phyloP scores from a whole-genome alignment of 1,139 yeast species.

The Suhomyces anneliseae region DNA sequence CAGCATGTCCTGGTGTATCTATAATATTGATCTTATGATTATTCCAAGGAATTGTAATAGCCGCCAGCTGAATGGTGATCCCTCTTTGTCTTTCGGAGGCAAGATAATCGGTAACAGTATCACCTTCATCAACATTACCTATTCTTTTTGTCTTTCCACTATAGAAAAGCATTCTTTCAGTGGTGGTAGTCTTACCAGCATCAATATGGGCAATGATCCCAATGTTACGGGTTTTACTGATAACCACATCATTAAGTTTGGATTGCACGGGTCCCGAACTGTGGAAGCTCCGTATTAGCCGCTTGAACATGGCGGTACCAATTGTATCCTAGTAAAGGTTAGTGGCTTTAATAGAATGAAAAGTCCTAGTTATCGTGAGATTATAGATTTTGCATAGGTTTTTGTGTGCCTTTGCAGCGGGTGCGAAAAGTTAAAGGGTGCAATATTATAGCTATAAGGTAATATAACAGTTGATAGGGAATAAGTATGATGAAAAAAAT shows the following conservation, averaged over 20 bases:
- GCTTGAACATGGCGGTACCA: neutral
- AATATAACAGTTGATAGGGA: no score
- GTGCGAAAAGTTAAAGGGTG: no score
- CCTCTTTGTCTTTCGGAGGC: slow-evolving; percentile 93
- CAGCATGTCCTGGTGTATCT: slow-evolving; percentile 99
- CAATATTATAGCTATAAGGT: no score
- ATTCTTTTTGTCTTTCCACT: slow-evolving; percentile 78
- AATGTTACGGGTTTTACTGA: slow-evolving; percentile 56
- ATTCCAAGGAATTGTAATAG: slow-evolving; percentile 89
- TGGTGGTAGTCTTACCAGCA: slow-evolving; percentile 89
- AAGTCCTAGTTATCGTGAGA: no score
- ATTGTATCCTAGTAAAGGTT: neutral
- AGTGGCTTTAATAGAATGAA: neutral
- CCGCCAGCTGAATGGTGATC: slow-evolving; percentile 95
- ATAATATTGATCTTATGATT: slow-evolving; percentile 74
- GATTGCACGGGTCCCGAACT: slow-evolving; percentile 6
- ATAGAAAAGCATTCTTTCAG: slow-evolving; percentile 88
- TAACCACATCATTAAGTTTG: slow-evolving; percentile 30
- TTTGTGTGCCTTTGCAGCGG: no score
- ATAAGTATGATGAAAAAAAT: no score
- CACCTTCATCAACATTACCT: slow-evolving; percentile 96
- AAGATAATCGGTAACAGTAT: slow-evolving; percentile 89
- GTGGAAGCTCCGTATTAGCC: slow-evolving; percentile 2
- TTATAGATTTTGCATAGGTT: no score
- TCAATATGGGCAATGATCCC: slow-evolving; percentile 87